Evolutionary conservation across 306 rosid species (phyloP), one percentile per base, ranked within the genome.

Genomic region (Albizia julibrissin): DNA sequence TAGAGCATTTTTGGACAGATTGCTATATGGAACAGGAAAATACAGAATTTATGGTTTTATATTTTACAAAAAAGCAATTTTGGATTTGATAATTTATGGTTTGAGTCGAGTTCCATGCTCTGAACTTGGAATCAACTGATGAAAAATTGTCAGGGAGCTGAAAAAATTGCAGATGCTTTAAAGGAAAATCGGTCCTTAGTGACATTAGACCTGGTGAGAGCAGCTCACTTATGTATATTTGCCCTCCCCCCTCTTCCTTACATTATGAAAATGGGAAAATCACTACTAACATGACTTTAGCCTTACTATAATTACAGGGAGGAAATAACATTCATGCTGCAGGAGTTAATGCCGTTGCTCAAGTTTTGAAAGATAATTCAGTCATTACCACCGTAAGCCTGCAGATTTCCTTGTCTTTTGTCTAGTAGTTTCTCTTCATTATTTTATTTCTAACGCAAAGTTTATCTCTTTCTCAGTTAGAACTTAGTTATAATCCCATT

Each of bases 401-500:
- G 64, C 31, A 34, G 26, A n/a, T 11, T 81, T 81, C 79, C 69
- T 40, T 21, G 8, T 21, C 70, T 54, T 79, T 69, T 76, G 21
- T 77, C 79, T 81, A 29, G 78, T 65, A 10, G 31, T 5, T 65
- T 76, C 19, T 54, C 80, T 68, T 52, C 37, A 52, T 16, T 21
- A 80, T 74, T 81, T 33, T n/a, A 74, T 49, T 33, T 22, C 79
- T 71, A 40, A 78, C 26, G 62, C 34, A 26, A 37, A 34, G 33
- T 75, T 83, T 72, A 50, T 74, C 82, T 81, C 73, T 74, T 68
- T 84, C 85, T 68, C 90, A 95, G 99, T 86, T 95, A 90, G 99
- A 95, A 83, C 87, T 92, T 85, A 86, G 95, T 84, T 95, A 95
- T 81, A 95, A 95, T 91, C 98, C 99, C 85, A 87, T 93, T 79